phyloP scores from a whole-genome alignment of 2,329 filamentous ascomycete genomes.

The Neurospora sp. region DNA sequence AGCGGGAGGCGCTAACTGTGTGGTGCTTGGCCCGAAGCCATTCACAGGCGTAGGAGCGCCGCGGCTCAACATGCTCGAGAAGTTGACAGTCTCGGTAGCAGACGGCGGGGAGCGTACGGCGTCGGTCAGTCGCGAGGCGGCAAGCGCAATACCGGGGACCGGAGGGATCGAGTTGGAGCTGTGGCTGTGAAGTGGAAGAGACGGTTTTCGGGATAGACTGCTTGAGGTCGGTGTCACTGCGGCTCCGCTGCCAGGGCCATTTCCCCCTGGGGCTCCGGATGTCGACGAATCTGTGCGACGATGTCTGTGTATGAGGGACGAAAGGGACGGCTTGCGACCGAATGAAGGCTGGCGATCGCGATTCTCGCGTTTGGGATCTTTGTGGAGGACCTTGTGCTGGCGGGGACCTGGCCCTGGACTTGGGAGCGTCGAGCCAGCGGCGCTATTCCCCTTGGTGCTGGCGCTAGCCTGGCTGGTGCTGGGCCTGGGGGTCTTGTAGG shows the following conservation, averaged over 20 bases:
- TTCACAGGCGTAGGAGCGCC: constrained; percentile 26
- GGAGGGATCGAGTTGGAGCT: constrained; percentile 38
- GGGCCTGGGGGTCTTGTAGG: constrained; percentile 8
- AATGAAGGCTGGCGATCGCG: constrained; percentile 44
- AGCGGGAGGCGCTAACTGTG: constrained; percentile 21
- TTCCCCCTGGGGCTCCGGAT: constrained; percentile 9
- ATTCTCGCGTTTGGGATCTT: constrained; percentile 22
- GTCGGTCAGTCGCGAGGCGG: constrained; percentile 15
- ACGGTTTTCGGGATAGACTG: constrained; percentile 1
- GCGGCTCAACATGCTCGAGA: constrained; percentile 35
- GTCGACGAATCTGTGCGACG: constrained; percentile 34
- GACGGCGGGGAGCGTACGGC: constrained; percentile 12
- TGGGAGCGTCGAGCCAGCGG: background rate
- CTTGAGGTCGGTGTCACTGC: background rate
- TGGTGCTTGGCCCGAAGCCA: constrained; percentile 15
- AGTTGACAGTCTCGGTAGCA: constrained; percentile 19
- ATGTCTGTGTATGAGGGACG: constrained; percentile 26
- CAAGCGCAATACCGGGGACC: constrained; percentile 42
- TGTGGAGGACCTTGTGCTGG: constrained; percentile 24
- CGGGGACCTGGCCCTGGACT: constrained; percentile 5
- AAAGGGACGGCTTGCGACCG: constrained; percentile 43
- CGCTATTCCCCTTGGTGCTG: constrained; percentile 1
- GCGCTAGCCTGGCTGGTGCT: constrained; percentile 4
- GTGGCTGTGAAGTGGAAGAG: background rate
- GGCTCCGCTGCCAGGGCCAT: constrained; percentile 19